Evolutionary conservation across 148 eudicot species (phyloP).

Genomic region (Limonium bicolor): DNA sequence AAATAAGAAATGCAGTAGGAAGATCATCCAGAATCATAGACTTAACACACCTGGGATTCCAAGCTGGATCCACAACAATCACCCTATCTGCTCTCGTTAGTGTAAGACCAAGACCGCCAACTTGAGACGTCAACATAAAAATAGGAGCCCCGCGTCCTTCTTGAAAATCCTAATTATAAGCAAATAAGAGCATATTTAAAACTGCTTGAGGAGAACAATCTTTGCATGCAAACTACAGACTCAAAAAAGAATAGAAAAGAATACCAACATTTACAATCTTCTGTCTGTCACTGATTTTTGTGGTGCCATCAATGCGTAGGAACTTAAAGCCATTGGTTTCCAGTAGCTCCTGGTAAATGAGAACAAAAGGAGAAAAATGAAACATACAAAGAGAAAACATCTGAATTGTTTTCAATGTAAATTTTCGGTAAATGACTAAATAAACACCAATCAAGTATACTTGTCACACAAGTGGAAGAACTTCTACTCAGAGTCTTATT

Average conservation of each 20-base stretch:
- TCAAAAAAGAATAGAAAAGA: background rate
- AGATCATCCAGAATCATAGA: background rate
- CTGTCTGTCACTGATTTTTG: conserved; percentile 69
- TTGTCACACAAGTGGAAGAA: too few relatives aligned
- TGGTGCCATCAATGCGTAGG: conserved; percentile 89
- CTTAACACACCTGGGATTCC: conserved; percentile 99
- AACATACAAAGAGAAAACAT: background rate
- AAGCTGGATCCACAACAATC: conserved; percentile 98
- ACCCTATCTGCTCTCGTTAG: conserved; percentile 97
- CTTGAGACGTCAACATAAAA: conserved; percentile 91
- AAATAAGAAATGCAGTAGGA: background rate
- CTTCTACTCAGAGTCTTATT: background rate
- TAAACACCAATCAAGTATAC: too few relatives aligned
- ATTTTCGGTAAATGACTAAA: too few relatives aligned
- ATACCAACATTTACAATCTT: conserved; percentile 72
- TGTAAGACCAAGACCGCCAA: conserved; percentile 94
- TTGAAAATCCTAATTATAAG: conserved; percentile 68
- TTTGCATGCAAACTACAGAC: too few relatives aligned
- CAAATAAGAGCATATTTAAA: background rate
- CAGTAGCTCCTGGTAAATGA: conserved; percentile 43
- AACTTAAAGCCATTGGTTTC: conserved; percentile 37
- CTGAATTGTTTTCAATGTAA: too few relatives aligned
- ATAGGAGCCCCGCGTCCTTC: conserved; percentile 84
- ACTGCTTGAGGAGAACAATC: too few relatives aligned
- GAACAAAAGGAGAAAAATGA: background rate